Evolutionary conservation across 371 early-diverging fungal species (phyloP), one percentile per base, ranked within the genome.

Genomic region (Thermomucor indicae-seudaticae): DNA sequence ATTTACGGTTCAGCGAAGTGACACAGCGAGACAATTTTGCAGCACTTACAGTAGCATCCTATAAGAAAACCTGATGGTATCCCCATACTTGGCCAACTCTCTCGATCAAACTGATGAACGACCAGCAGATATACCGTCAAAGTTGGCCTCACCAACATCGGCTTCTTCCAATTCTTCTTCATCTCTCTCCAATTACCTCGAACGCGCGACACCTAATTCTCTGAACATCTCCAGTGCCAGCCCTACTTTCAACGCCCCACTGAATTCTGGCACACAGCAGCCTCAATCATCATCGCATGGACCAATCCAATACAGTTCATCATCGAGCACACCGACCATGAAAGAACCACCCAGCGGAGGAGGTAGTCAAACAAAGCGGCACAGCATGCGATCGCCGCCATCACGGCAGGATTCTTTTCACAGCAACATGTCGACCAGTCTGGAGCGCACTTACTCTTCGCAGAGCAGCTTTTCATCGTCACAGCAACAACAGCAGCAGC

Each of bases 301-400:
- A 22, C 70, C 70, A 8, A 55, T 56, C 16, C 57, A 65, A 8
- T 55, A 55, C 19, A 55, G 60, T 14, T 62, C 63, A 16, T n/a
- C 49, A 25, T 65, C 66, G 37, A 37, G 37, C 37, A 19, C 3
- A 3, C 37, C 11, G 19, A 11, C 37, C 5, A 10, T 70, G 17
- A 55, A 49, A 8, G 38, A 58, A 16, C 73, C 73, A 28, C 70
- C 70, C 0, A 53, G 55, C 44, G 72, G 72, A 0, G 70, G 70
- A 19, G 57, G 73, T 0, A 64, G 69, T 44, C 69, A 72, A 45
- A 63, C 55, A 7, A 65, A 62, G 22, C 43, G 70, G 14, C 69
- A 69, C 28, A 65, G 64, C 23, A 45, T 59, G 17, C 58, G 64
- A 17, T 62, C 62, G 5, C 49, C 58, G 6, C 49, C 57, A 16